phyloP scores from a whole-genome alignment of 805 yeast species.

The Hanseniaspora singularis region DNA sequence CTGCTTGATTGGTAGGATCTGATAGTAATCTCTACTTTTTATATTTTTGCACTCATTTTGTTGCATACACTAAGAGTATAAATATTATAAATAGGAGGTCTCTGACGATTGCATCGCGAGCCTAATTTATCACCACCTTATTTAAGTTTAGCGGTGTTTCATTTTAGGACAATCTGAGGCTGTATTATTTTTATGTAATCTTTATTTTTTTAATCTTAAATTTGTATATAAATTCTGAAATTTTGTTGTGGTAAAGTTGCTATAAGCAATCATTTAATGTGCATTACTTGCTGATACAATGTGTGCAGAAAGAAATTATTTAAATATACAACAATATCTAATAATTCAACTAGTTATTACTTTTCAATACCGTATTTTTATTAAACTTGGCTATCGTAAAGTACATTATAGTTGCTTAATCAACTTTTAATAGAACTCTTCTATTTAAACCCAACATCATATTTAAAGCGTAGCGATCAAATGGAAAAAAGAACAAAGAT shows the following conservation, averaged over 20 bases:
- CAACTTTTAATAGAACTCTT: too few species aligned
- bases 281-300: conserved; percentile 54
- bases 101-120: conserved; percentile 45
- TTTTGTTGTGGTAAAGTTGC: conserved; percentile 40
- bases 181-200: conserved; percentile 18
- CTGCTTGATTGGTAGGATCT: conserved; percentile 22
- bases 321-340: too few species aligned
- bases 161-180: conserved; percentile 26
- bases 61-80: too few species aligned
- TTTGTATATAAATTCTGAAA: conserved; percentile 23
- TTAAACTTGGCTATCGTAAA: too few species aligned
- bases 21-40: conserved; percentile 30
- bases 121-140: conserved; percentile 35
- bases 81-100: conserved; percentile 33
- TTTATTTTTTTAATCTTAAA: neutral
- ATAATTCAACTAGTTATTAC: too few species aligned
- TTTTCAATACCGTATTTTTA: too few species aligned
- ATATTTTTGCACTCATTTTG: too few species aligned
- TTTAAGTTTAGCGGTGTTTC: conserved; percentile 30
- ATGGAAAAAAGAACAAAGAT: too few species aligned
- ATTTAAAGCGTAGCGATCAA: too few species aligned
- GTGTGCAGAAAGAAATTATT: too few species aligned
- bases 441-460: too few species aligned
- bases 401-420: too few species aligned
- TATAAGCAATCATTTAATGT: conserved; percentile 45